phyloP scores from a whole-genome alignment of 2,329 filamentous ascomycete genomes.

The Aspergillus clavatus region DNA sequence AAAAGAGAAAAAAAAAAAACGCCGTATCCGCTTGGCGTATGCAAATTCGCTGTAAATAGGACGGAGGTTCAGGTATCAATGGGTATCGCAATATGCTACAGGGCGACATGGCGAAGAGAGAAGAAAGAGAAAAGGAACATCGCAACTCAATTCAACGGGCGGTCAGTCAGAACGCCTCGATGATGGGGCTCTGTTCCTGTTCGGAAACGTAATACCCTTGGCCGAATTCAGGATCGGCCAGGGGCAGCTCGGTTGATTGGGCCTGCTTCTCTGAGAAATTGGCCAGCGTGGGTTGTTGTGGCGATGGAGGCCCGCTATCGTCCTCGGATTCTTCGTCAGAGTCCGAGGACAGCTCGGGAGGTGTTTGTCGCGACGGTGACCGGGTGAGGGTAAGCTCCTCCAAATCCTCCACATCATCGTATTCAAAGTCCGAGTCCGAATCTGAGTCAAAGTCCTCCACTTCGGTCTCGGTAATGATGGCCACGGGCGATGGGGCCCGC shows the following conservation, averaged over 20 bases:
- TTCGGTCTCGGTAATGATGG: constrained; percentile 27
- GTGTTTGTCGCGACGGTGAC: constrained; percentile 61
- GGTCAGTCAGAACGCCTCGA: constrained; percentile 45
- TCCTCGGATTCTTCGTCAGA: constrained; percentile 64
- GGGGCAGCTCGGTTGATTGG: constrained; percentile 38
- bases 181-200: constrained; percentile 41
- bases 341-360: constrained; percentile 67
- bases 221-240: constrained; percentile 40
- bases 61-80: not conserved
- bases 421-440: constrained; percentile 54
- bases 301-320: constrained; percentile 67
- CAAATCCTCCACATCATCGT: constrained; percentile 56
- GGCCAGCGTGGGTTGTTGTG: constrained; percentile 53
- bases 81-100: not conserved
- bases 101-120: not conserved
- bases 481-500: constrained; percentile 29
- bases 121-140: constrained; percentile 14
- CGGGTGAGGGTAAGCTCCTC: constrained; percentile 63
- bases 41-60: constrained; percentile 3
- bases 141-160: no score
- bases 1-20: constrained; percentile 3
- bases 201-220: constrained; percentile 46
- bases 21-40: not conserved
- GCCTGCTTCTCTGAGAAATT: constrained; percentile 57
- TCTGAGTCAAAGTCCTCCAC: constrained; percentile 32